phyloP scores from a whole-genome alignment of 495 filamentous ascomycete genomes.

The Penicillium coffeae region DNA sequence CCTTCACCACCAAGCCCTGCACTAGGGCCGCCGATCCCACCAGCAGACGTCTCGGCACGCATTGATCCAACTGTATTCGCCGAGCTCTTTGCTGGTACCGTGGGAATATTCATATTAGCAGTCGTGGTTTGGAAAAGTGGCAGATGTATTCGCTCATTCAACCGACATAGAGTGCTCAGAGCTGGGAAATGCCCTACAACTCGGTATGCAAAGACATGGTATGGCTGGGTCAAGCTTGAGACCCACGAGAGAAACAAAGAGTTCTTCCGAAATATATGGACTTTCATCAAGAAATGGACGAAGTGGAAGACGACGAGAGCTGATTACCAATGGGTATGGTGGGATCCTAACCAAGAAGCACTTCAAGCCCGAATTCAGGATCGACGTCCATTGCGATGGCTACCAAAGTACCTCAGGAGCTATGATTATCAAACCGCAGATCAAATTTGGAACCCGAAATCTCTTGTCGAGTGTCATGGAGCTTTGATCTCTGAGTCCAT shows the following conservation, averaged over 20 bases:
- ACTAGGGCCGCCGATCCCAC: slow-evolving; percentile 11
- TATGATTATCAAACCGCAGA: slow-evolving; percentile 24
- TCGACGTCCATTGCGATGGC: slow-evolving; percentile 11
- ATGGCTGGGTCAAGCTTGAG: slow-evolving; percentile 39
- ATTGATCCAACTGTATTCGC: slow-evolving; percentile 28
- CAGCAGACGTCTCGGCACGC: slow-evolving; percentile 14
- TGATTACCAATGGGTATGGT: slow-evolving; percentile 42
- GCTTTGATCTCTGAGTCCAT: slow-evolving; percentile 3
- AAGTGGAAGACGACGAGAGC: slow-evolving; percentile 34
- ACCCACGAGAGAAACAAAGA: slow-evolving; percentile 32
- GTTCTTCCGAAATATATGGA: slow-evolving; percentile 15
- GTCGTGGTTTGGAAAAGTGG: slow-evolving; percentile 43
- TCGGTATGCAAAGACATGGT: slow-evolving; percentile 45
- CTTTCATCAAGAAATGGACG: slow-evolving; percentile 20
- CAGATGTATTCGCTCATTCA: slow-evolving; percentile 34
- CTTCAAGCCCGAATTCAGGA: slow-evolving; percentile 12
- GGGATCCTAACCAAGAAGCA: slow-evolving; percentile 33
- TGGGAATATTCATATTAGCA: slow-evolving; percentile 35
- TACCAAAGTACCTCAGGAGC: slow-evolving; percentile 25
- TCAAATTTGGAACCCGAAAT: slow-evolving; percentile 26
- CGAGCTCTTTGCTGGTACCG: slow-evolving; percentile 37
- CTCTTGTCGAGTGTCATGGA: slow-evolving; percentile 11
- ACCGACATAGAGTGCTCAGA: slow-evolving; percentile 27
- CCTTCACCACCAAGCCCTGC: slow-evolving; percentile 19
- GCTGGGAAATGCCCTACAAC: slow-evolving; percentile 27